These are phyloP conservation scores for Cokeromyces recurvatus DNA, from an alignment of 371 early-diverging fungal species.

Conservation along the genomic window DNA sequence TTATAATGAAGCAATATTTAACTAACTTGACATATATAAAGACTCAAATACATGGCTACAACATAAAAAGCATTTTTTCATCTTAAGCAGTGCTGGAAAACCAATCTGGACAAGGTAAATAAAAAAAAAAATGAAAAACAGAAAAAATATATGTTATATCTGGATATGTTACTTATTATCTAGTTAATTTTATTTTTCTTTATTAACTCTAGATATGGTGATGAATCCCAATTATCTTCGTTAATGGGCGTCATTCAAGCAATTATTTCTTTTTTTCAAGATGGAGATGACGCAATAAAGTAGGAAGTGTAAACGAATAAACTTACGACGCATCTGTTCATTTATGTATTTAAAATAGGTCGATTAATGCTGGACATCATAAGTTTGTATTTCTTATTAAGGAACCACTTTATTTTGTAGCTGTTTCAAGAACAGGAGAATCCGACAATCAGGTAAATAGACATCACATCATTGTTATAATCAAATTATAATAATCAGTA, in stretches of 20 bases:
- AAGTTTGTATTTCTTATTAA: slow-evolving; percentile 79
- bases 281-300: slow-evolving; percentile 76
- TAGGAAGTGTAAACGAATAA: slow-evolving; percentile 16
- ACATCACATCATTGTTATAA: neutral
- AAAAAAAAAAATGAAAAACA: neutral
- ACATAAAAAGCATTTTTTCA: slow-evolving; percentile 77
- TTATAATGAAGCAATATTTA: too few relatives aligned
- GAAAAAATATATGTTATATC: neutral
- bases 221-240: slow-evolving; percentile 83
- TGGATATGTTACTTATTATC: too few relatives aligned
- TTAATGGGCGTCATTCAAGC: slow-evolving; percentile 93
- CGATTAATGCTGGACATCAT: slow-evolving; percentile 73
- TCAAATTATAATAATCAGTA: neutral
- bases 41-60: slow-evolving; percentile 45
- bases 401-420: slow-evolving; percentile 83
- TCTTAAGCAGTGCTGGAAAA: slow-evolving; percentile 85
- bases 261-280: slow-evolving; percentile 81
- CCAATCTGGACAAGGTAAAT: slow-evolving; percentile 73
- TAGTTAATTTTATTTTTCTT: neutral
- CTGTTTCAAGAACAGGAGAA: slow-evolving; percentile 79
- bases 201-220: slow-evolving; percentile 67
- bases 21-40: neutral
- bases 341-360: slow-evolving; percentile 29
- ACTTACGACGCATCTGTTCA: too few relatives aligned
- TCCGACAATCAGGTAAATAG: slow-evolving; percentile 66